phyloP scores from a whole-genome alignment of 1,284 basidiomycete genomes.

The Rhodotorula sp. region DNA sequence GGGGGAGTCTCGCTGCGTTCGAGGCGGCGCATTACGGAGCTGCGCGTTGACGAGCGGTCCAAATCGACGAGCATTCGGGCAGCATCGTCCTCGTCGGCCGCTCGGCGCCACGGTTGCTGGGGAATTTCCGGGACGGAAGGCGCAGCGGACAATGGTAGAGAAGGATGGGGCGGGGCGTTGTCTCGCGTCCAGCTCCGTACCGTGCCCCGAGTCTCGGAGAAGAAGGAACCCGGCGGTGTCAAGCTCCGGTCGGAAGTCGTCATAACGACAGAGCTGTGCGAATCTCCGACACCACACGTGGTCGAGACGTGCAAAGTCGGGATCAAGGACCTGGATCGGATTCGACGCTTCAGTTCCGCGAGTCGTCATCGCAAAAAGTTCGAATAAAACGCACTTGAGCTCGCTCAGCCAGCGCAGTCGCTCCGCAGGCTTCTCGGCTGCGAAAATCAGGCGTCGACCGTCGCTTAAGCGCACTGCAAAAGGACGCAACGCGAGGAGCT shows the following conservation, averaged over 20 bases:
- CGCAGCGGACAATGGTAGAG: not conserved
- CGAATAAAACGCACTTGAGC: slow-evolving; percentile 9
- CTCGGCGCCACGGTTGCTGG: too few relatives aligned
- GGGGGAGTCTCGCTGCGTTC: not conserved
- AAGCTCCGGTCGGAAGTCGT: not conserved
- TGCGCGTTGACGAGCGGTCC: too few relatives aligned
- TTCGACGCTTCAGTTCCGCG: not conserved
- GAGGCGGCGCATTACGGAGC: not conserved
- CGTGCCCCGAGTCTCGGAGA: slow-evolving; percentile 3
- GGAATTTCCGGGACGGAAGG: too few relatives aligned
- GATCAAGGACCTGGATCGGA: too few relatives aligned
- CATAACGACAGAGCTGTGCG: not conserved
- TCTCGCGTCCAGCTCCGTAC: not conserved
- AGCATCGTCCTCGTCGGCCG: too few relatives aligned
- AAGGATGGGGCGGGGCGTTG: not conserved
- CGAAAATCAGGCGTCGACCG: slow-evolving; percentile 1
- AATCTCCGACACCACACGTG: too few relatives aligned
- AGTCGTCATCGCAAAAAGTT: not conserved
- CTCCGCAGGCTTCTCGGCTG: slow-evolving; percentile 5
- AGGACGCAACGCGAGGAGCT: not conserved
- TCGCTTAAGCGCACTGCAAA: slow-evolving; percentile 13
- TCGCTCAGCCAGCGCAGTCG: slow-evolving; percentile 20
- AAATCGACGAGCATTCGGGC: not conserved
- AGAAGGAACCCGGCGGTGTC: slow-evolving; percentile 13
- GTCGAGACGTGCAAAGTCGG: not conserved